phyloP scores from a whole-genome alignment of 371 early-diverging fungal genomes.

The Syncephalis plumigaleata region DNA sequence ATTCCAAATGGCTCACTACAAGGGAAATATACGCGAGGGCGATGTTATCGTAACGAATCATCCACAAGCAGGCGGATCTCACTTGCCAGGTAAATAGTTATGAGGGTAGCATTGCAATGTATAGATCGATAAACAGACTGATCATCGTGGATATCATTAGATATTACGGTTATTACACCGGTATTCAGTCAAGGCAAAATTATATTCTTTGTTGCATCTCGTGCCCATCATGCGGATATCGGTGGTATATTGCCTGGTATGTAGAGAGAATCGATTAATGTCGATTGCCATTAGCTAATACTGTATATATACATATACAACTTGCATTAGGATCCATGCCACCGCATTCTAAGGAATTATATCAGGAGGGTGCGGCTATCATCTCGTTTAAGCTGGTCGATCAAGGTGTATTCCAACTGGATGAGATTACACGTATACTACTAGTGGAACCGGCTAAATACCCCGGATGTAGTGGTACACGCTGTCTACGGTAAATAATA shows the following conservation, averaged over 20 bases:
- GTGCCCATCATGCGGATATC: constrained; percentile 96
- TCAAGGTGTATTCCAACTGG: constrained; percentile 57
- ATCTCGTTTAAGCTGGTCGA: constrained; percentile 76
- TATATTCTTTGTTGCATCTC: constrained; percentile 87
- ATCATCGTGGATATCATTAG: too few relatives aligned
- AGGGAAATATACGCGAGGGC: constrained; percentile 44
- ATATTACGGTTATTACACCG: constrained; percentile 93
- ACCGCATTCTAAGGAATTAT: constrained; percentile 70
- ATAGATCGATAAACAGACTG: too few relatives aligned
- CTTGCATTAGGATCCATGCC: constrained; percentile 55
- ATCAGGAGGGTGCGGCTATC: constrained; percentile 87
- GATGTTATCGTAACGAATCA: constrained; percentile 93
- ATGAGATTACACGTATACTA: constrained; percentile 49
- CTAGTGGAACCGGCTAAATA: constrained; percentile 66
- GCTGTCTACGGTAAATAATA: constrained; percentile 25
- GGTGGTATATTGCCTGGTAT: constrained; percentile 62
- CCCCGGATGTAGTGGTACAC: constrained; percentile 75
- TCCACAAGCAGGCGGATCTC: constrained; percentile 91
- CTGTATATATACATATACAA: too few relatives aligned
- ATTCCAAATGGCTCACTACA: constrained; percentile 65
- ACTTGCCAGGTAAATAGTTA: constrained; percentile 56
- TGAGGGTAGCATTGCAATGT: too few relatives aligned
- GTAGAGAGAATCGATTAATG: constrained; percentile 10
- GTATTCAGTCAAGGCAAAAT: constrained; percentile 70
- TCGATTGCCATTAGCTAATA: too few relatives aligned